Evolutionary conservation across 768 basidiomycete species (phyloP).

Genomic region (Scleroderma citrinum): DNA sequence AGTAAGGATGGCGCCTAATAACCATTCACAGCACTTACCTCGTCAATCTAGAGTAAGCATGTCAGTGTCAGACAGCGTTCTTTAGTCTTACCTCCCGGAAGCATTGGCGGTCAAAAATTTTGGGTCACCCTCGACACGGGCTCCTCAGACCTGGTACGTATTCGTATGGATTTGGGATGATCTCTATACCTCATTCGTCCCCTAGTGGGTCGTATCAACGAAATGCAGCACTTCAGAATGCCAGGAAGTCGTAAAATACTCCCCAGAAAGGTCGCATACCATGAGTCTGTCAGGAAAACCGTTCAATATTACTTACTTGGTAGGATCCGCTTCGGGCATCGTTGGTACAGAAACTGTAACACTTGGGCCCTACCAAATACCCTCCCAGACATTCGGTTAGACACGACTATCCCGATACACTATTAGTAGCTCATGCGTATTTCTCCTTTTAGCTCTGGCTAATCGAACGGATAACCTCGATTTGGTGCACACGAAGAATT

Average conservation of each 20-base stretch:
- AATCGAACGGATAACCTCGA: conserved; percentile 38
- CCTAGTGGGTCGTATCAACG: conserved; percentile 47
- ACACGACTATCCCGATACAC: background rate
- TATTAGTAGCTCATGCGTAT: background rate
- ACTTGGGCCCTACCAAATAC: conserved; percentile 40
- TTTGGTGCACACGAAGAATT: conserved; percentile 42
- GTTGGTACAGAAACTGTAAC: conserved; percentile 42
- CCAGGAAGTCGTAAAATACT: conserved; percentile 37
- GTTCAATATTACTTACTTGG: conserved; percentile 46
- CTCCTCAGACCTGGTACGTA: conserved; percentile 48
- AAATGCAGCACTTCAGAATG: conserved; percentile 43
- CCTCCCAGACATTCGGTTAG: conserved; percentile 45
- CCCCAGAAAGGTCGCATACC: conserved; percentile 24
- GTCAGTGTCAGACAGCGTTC: background rate
- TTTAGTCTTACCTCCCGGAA: conserved; percentile 15
- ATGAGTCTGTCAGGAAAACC: conserved; percentile 25
- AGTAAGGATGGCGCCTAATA: background rate
- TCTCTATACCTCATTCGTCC: background rate
- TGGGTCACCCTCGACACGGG: conserved; percentile 49
- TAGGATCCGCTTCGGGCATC: conserved; percentile 43
- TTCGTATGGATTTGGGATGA: background rate
- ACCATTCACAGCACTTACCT: conserved; percentile 33
- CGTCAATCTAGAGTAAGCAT: conserved; percentile 29
- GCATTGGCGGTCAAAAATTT: conserved; percentile 39
- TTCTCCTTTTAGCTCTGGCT: conserved; percentile 35